Evolutionary conservation across 2,329 filamentous ascomycete genomes (phyloP).

Genomic region (Nemania sp.): DNA sequence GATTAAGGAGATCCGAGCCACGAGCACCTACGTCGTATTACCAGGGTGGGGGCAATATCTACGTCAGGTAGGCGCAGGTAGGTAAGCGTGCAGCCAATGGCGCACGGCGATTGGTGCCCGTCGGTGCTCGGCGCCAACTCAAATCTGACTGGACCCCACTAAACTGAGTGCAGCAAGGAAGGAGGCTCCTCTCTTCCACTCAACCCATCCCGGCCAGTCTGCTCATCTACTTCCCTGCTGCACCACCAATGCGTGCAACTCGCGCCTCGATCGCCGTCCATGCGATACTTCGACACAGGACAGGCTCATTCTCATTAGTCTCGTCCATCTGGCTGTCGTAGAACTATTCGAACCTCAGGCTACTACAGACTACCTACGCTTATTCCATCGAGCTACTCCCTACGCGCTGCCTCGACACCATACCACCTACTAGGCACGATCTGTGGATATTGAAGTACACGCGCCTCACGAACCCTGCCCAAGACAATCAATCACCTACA

Average conservation of each 20-base stretch:
- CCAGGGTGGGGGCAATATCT: too few species aligned
- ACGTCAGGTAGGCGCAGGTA: too few species aligned
- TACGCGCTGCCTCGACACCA: too few species aligned
- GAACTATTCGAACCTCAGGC: constrained; percentile 6
- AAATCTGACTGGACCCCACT: constrained; percentile 27
- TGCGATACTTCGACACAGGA: not conserved
- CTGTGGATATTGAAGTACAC: constrained; percentile 7
- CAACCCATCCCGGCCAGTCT: constrained; percentile 6
- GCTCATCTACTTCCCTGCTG: constrained; percentile 9
- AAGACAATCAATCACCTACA: constrained; percentile 11
- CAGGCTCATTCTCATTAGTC: constrained; percentile 11
- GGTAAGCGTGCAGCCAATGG: not conserved
- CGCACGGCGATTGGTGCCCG: not conserved
- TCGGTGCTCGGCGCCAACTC: not conserved
- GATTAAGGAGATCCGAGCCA: too few species aligned
- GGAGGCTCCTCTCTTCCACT: constrained; percentile 18
- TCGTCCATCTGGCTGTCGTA: constrained; percentile 8
- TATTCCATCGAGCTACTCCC: not conserved
- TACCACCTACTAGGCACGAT: not conserved
- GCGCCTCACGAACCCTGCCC: constrained; percentile 3
- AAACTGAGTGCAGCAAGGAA: constrained; percentile 20
- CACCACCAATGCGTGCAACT: not conserved
- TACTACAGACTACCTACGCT: constrained; percentile 13
- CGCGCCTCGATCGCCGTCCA: constrained; percentile 9
- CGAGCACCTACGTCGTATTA: too few species aligned